A percentile compares a stretch with the other conserved stretches of the same genome.
These are phyloP conservation scores for Phytophthora multivora DNA, from an alignment of 352 stramenopile genomes.

Conservation along the genomic window DNA sequence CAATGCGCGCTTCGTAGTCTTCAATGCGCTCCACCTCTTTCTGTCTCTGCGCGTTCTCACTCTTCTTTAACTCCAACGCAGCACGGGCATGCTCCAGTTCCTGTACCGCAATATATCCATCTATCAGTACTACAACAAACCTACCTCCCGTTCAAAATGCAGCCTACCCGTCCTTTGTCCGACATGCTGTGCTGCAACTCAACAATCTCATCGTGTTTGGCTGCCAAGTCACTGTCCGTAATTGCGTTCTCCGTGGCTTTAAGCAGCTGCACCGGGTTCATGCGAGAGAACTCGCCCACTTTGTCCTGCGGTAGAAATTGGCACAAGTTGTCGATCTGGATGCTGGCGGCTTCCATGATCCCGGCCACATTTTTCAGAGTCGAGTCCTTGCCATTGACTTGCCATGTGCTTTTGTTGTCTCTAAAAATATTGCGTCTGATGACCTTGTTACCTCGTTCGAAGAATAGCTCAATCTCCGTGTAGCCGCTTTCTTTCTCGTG, in stretches of 20 bases:
- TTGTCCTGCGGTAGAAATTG: constrained; percentile 99
- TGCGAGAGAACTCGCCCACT: constrained; percentile 90
- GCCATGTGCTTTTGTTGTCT: constrained; percentile 87
- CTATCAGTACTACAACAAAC: constrained; percentile 2
- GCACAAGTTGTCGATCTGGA: constrained; percentile 98
- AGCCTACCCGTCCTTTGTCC: constrained; percentile 66
- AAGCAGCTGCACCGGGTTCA: constrained; percentile 80
- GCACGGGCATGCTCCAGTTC: constrained; percentile 67
- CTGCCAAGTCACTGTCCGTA: constrained; percentile 68
- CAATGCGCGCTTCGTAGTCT: constrained; percentile 76
- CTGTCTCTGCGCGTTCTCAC: constrained; percentile 78
- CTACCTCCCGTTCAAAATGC: neutral
- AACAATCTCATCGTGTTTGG: constrained; percentile 81
- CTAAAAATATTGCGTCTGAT: constrained; percentile 93
- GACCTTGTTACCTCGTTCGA: constrained; percentile 71
- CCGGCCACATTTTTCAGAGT: constrained; percentile 74
- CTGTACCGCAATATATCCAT: constrained; percentile 22
- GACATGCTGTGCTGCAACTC: constrained; percentile 76
- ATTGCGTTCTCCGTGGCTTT: constrained; percentile 83
- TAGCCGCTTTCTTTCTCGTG: constrained; percentile 86
- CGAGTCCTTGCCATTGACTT: constrained; percentile 70
- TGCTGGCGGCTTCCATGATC: constrained; percentile 89
- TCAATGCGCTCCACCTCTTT: constrained; percentile 87
- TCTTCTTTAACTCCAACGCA: constrained; percentile 84
- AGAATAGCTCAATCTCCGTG: constrained; percentile 95